These are phyloP conservation scores for Wickerhamiella nectarea DNA, from an alignment of 805 yeast species.

Conservation along the genomic window DNA sequence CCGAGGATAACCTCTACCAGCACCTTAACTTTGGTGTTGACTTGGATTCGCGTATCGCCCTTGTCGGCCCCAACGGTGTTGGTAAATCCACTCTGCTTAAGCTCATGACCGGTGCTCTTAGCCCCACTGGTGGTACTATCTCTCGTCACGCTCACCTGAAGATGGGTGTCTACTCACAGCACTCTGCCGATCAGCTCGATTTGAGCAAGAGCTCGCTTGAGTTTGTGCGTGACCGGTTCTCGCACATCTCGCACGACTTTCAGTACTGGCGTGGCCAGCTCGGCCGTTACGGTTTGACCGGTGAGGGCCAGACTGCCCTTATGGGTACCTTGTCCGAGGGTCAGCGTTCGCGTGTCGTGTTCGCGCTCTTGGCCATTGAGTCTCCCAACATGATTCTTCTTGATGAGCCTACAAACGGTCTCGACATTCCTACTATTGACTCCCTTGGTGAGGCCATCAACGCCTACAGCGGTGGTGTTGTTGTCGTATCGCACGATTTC, in stretches of 20 bases:
- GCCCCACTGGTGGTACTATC: constrained; percentile 86
- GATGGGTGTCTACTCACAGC: constrained; percentile 98
- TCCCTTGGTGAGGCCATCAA: constrained; percentile 94
- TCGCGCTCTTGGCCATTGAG: constrained; percentile 89
- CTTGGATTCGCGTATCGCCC: constrained; percentile 97
- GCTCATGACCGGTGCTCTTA: constrained; percentile 88
- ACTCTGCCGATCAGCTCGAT: constrained; percentile 96
- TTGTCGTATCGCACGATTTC: constrained; percentile 98
- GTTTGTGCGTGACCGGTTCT: constrained; percentile 89
- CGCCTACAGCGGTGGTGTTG: constrained; percentile 93
- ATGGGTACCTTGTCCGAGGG: constrained; percentile 99
- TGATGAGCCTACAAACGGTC: constrained; percentile 99
- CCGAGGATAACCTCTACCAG: constrained; percentile 80
- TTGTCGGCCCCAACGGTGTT: constrained; percentile 98
- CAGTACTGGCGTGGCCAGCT: constrained; percentile 92
- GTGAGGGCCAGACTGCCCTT: constrained; percentile 96
- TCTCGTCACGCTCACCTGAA: constrained; percentile 95
- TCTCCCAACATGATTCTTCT: constrained; percentile 84
- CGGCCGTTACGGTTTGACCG: constrained; percentile 96
- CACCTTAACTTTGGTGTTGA: constrained; percentile 93
- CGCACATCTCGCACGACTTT: constrained; percentile 86
- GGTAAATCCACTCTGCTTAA: constrained; percentile 95
- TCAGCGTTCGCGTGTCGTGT: constrained; percentile 97
- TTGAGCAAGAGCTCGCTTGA: constrained; percentile 90
- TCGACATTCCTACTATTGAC: constrained; percentile 96